Base-by-base conservation (phyloP, 257 asterid species). In the Rhazya stricta region DNA sequence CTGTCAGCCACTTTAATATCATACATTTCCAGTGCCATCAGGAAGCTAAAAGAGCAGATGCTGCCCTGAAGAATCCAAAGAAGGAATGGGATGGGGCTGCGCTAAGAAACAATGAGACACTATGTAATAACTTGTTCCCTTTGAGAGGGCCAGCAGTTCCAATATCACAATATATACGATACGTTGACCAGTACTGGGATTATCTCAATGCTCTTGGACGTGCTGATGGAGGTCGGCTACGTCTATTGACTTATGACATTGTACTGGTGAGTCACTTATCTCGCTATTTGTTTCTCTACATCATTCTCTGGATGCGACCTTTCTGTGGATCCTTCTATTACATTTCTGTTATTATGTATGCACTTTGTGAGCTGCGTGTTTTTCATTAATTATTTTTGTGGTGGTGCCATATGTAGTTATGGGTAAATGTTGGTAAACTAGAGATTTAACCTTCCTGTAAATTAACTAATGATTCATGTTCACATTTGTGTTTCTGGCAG, bases 21-120 rank as follows among this genome's bases (percentile, higher is more conserved):
- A 95, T 95, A 79, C 99, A 95, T 85, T 95, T 92, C 83, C 99
- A 95, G 85, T 95, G 99, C 88, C 99, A 95, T 81, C 97, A 95
- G 72, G 99, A 95, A 83, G 99, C 99, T 80, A 95, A 95, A 89
- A 89, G 96, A 78, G 96, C 98, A 27, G 99, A 95, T 84, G 96
- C 99, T 76, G 94, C 90, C n/a, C 83, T 89, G 15, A 95, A 67
- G 83, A 88, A 56, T 70, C 99, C 99, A 0, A 95, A 95, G 84
- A 95, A 89, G 88, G 99, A 95, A 79, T 95, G 99, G 99, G 99
- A 95, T 83, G 99, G 99, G 19, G 99, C 99, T 19, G 94, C 99
- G 75, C 94, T 95, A 34, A 90, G 99, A 80, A 95, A 95, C 83
- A 95, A 88, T 19, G 98, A 86, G 85, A 95, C 99, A 2, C 91